Conservation (phyloP, 2,329 filamentous ascomycete genomes). For the Colletotrichum sp. region DNA sequence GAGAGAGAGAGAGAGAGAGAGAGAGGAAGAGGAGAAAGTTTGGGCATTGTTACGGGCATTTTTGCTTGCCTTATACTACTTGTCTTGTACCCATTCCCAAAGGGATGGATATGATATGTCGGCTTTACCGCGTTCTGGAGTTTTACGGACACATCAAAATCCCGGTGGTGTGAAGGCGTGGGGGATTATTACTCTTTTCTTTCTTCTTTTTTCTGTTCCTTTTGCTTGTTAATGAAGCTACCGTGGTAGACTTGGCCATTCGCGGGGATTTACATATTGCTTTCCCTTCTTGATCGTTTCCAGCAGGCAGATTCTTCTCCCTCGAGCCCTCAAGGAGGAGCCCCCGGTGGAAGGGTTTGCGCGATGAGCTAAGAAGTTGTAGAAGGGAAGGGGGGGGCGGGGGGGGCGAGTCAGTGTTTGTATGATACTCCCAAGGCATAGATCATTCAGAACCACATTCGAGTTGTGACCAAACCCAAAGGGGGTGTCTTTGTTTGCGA, state of each 20-base stretch:
- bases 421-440: slow-evolving; percentile 13
- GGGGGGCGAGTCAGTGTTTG: background rate
- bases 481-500: background rate
- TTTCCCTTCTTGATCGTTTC: background rate
- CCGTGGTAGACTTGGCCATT: background rate
- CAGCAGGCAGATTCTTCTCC: background rate
- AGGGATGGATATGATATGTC: background rate
- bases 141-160: slow-evolving; percentile 20
- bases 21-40: background rate
- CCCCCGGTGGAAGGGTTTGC: background rate
- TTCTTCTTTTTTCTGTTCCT: background rate
- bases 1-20: background rate
- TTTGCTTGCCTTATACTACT: background rate
- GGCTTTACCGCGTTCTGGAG: slow-evolving; percentile 7
- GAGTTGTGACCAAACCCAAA: background rate
- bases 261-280: background rate
- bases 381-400: background rate
- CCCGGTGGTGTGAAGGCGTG: slow-evolving; percentile 11
- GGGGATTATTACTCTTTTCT: background rate
- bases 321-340: background rate
- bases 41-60: background rate
- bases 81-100: background rate
- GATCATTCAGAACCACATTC: background rate
- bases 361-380: background rate
- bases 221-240: background rate